Evolutionary conservation across 225 moss, liverwort and hornwort species (phyloP).

Genomic region (Straminergon stramineum): DNA sequence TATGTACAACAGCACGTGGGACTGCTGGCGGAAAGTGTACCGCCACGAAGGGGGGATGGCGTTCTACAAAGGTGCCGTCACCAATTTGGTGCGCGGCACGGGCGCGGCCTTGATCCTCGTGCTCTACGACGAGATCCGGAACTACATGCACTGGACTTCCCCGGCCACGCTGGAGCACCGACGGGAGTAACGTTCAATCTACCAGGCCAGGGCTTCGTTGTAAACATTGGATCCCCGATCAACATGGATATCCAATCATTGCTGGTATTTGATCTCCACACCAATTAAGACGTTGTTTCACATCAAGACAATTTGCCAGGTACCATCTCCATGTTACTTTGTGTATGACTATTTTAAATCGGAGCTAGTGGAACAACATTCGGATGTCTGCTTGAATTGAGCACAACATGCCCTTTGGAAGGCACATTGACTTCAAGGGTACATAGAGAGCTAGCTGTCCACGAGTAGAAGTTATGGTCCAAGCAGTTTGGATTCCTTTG

Average conservation of each 20-base stretch:
- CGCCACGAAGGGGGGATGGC: slow-evolving; percentile 59
- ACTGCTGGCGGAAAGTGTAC: slow-evolving; percentile 87
- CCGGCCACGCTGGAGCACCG: slow-evolving; percentile 49
- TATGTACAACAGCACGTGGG: slow-evolving; percentile 68
- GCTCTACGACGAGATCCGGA: slow-evolving; percentile 83
- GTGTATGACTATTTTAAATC: neutral
- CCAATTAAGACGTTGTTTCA: neutral
- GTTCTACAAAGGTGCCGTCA: slow-evolving; percentile 85
- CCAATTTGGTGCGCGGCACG: slow-evolving; percentile 89
- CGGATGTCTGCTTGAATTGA: neutral
- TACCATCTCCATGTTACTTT: slow-evolving; percentile 1
- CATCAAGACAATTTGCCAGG: slow-evolving; percentile 6
- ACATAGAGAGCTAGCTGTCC: neutral
- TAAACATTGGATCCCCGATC: neutral
- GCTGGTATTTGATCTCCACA: neutral
- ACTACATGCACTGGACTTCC: slow-evolving; percentile 66
- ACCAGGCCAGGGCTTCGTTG: neutral
- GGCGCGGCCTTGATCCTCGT: slow-evolving; percentile 94
- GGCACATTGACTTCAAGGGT: slow-evolving; percentile 21
- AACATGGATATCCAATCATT: neutral
- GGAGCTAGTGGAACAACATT: neutral
- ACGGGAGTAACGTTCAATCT: slow-evolving; percentile 7
- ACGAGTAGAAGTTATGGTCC: neutral
- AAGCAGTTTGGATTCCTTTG: slow-evolving; percentile 11
- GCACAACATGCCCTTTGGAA: slow-evolving; percentile 1